Evolutionary conservation across 495 filamentous ascomycete genomes (phyloP), one percentile per base, ranked within the genome.

Genomic region (Viridothelium virens): DNA sequence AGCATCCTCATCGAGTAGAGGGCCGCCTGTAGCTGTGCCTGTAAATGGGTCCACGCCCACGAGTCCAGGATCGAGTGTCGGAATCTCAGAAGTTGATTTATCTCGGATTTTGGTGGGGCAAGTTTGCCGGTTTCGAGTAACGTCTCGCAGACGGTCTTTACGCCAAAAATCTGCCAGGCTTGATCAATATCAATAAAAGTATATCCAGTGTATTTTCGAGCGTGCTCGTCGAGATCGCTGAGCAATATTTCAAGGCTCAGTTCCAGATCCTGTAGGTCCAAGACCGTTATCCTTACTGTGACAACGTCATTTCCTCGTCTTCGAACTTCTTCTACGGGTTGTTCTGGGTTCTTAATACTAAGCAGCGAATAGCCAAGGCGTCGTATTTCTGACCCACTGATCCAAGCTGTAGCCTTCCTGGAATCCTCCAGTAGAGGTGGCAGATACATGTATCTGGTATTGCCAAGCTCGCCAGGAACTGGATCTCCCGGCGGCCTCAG

Each of bases 1-100:
- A 86, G 70, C 66, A 91, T 86, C 37, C 88, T 81, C 0, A 91
- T 69, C 0, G 88, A 89, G 69, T 91, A 91, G 6, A 83, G 75
- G 3, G 81, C 81, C 2, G 84, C 84, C 38, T 89, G 84, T 0
- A 85, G 72, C 67, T 89, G 85, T 4, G 86, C 87, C 12, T 79
- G 70, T 11, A 89, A 79, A 61, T 92, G 88, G 31, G 90, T 72
- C 34, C 83, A 79, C 1, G 80, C 79, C 89, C 88, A 91, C 53
- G 53, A 7, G 73, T 72, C 2, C 16, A 46, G 14, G 41, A 59
- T 36, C 33, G 41, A 38, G 18, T 41, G 14, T 25, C 48, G 18
- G 10, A 16, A 37, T 11, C 18, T 5, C 9, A 67, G 12, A 14
- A 63, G 41, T 2, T 31, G 34, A 48, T 6, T 53, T 38, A 63